Base-by-base conservation (phyloP, 768 basidiomycete species). In the Boletus speciosus region DNA sequence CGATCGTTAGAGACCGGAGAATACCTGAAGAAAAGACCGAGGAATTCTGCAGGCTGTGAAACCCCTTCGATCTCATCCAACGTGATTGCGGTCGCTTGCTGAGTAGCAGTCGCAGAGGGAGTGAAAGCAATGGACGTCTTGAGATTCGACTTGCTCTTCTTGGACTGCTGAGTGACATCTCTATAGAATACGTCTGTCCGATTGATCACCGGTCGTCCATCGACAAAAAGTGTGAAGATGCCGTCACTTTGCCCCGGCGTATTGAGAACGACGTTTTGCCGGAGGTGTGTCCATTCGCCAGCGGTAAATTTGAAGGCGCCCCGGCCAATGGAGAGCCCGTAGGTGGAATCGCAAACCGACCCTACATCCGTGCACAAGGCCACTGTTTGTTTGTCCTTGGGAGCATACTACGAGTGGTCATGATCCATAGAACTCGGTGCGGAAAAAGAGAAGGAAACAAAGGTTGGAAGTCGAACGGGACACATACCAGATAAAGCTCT, bases 1-100 rank as follows among this genome's bases (percentile, higher is more conserved):
- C 25, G 40, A 45, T 31, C 45, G 19, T 25, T 8, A 25, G 12
- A n/a, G 0, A 46, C 66, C 0, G 35, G 8, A 45, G 45, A 15
- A n/a, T 65, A 85, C 88, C 88, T 90, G 73, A 93, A 93, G 71
- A 93, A 93, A 21, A 92, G 70, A 0, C 82, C 81, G 4, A 67
- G 53, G 41, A 83, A 79, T 16, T 47, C 47, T 15, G 16, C 35
- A 12, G 47, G 47, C 11, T 36, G 47, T 36, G 34, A 11, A n/a
- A 4, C 35, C 1, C 10, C 47, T 7, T 35, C 2, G 23, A 25
- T 47, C 46, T 36, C 15, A 15, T 47, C 34, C 35, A 36, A n/a
- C 23, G 6, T 8, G 1, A 27, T 27, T 11, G 47, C 8, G 16
- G 46, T 23, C 34, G 11, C 21, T 11, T 25, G 46, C 46, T 23